Evolutionary conservation across 2,329 filamentous ascomycete genomes (phyloP).

Genomic region (Pseudogymnoascus sp.): DNA sequence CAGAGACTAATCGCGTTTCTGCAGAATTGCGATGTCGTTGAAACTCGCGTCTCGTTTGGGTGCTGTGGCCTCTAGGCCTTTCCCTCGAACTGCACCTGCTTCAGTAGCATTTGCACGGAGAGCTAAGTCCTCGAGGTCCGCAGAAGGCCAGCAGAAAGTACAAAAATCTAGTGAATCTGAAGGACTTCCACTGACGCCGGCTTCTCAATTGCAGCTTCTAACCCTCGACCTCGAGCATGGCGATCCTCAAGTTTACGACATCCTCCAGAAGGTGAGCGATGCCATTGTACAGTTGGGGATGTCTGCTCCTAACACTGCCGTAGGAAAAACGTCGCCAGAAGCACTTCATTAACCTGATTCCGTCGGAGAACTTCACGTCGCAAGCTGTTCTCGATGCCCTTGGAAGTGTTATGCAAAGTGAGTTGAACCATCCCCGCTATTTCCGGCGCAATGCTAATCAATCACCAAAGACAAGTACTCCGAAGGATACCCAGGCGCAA

Average conservation of each 20-base stretch:
- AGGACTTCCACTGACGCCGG: conserved; percentile 16
- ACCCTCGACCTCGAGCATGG: conserved; percentile 71
- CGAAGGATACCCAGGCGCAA: conserved; percentile 90
- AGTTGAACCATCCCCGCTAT: conserved; percentile 25
- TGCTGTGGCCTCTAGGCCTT: conserved; percentile 5
- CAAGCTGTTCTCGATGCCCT: conserved; percentile 86
- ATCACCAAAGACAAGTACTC: conserved; percentile 78
- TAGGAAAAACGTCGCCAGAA: conserved; percentile 95
- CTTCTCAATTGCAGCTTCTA: conserved; percentile 54
- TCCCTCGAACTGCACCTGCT: conserved; percentile 6
- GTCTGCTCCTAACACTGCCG: conserved; percentile 8
- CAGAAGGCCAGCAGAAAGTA: conserved; percentile 55
- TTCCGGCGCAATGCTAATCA: conserved; percentile 21
- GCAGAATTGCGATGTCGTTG: conserved; percentile 7
- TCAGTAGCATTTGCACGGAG: conserved; percentile 7
- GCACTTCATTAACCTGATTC: conserved; percentile 96
- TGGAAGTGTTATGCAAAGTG: conserved; percentile 92
- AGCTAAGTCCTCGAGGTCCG: conserved; percentile 18
- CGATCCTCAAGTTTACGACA: conserved; percentile 79
- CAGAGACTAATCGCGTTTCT: conserved; percentile 7
- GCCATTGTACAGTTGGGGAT: neutral
- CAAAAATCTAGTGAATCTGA: conserved; percentile 5
- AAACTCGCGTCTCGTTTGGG: conserved; percentile 9
- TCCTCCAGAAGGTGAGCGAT: conserved; percentile 71
- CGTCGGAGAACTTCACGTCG: conserved; percentile 92